Conservation (phyloP, 2,329 filamentous ascomycete species). For the Alternaria postmessia region DNA sequence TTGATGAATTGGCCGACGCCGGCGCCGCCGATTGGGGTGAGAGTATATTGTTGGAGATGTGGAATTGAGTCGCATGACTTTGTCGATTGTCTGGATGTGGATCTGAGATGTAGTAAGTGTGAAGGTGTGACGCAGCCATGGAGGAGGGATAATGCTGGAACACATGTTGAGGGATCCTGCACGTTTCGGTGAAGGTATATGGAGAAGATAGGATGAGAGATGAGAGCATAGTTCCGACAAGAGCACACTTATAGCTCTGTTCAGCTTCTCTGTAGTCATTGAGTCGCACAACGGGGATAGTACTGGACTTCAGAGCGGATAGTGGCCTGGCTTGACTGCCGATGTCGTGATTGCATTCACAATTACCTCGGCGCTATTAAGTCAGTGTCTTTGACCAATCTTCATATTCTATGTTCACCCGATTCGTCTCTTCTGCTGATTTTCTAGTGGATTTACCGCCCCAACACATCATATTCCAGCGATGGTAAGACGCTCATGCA, state of each 20-base stretch:
- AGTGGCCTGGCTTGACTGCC: background rate
- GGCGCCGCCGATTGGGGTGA: constrained; percentile 18
- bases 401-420: background rate
- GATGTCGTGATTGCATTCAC: background rate
- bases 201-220: background rate
- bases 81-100: constrained; percentile 10
- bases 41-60: constrained; percentile 21
- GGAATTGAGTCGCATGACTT: constrained; percentile 10
- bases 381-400: background rate
- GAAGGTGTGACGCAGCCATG: constrained; percentile 6
- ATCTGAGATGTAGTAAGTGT: constrained; percentile 18
- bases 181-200: background rate
- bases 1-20: constrained; percentile 26
- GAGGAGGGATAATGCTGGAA: constrained; percentile 20
- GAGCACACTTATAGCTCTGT: background rate
- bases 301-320: background rate
- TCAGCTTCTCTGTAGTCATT: background rate
- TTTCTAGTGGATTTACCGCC: background rate
- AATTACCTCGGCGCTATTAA: background rate
- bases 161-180: constrained; percentile 17
- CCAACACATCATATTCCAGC: background rate
- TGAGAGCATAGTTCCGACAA: no score
- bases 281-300: background rate
- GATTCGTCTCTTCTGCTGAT: background rate
- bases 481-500: background rate